Conservation (phyloP, 2,329 filamentous ascomycete species). For the Lachnellula cervina region DNA sequence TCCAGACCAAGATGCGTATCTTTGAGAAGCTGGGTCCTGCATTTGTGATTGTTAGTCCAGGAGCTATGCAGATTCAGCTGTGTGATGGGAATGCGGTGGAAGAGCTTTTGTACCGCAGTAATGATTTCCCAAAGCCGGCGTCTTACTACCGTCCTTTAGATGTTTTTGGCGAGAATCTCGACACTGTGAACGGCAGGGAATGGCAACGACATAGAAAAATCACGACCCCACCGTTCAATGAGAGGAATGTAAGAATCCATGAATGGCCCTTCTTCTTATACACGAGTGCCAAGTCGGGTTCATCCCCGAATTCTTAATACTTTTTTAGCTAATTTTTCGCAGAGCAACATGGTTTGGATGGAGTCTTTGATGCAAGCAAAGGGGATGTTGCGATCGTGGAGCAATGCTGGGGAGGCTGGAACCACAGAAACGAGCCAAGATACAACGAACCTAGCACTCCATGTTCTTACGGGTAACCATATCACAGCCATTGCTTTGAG, state of each 20-base stretch:
- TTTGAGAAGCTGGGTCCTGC: constrained; percentile 1
- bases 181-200: constrained; percentile 30
- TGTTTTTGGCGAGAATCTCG: constrained; percentile 32
- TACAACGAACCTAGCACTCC: constrained; percentile 45
- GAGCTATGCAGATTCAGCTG: background rate
- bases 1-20: background rate
- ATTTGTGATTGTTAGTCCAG: constrained; percentile 5
- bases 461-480: constrained; percentile 41
- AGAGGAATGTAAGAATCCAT: constrained; percentile 28
- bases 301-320: background rate
- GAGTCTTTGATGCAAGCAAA: constrained; percentile 30
- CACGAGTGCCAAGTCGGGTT: background rate
- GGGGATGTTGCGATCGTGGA: constrained; percentile 29
- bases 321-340: background rate
- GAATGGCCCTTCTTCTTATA: background rate
- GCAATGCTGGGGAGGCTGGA: constrained; percentile 2
- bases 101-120: constrained; percentile 5
- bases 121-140: constrained; percentile 8
- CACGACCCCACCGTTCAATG: constrained; percentile 38
- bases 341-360: constrained; percentile 35
- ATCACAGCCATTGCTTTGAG: too few species aligned
- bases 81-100: constrained; percentile 3
- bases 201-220: constrained; percentile 40
- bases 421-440: constrained; percentile 29
- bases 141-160: constrained; percentile 17